Conservation (phyloP, 345 rosid species). For the Populus euphratica region DNA sequence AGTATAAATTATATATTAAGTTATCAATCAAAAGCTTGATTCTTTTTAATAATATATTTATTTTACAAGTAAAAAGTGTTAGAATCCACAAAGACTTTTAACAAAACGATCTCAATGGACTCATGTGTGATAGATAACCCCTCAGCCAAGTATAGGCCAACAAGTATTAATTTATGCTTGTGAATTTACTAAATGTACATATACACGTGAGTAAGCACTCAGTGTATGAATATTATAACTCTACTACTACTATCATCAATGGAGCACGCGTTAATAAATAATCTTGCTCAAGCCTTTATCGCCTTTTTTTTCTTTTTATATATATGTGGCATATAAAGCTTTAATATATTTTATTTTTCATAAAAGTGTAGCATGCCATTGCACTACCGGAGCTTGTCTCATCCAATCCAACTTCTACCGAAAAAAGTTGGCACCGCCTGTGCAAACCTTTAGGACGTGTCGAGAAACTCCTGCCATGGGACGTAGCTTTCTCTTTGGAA, state of each 20-base stretch:
- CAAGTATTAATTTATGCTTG: not conserved
- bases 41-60: too few relatives aligned
- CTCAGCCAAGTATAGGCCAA: not conserved
- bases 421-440: not conserved
- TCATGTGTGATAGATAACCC: not conserved
- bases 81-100: not conserved
- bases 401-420: not conserved
- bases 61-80: not conserved
- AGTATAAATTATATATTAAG: too few relatives aligned
- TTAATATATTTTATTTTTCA: not conserved
- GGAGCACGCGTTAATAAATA: not conserved
- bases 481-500: not conserved
- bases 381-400: constrained; percentile 14
- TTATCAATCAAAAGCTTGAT: too few relatives aligned
- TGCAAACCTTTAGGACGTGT: constrained; percentile 14
- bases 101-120: not conserved
- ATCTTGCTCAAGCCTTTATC: not conserved
- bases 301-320: not conserved
- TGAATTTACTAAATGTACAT: not conserved
- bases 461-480: not conserved
- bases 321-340: not conserved
- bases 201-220: not conserved
- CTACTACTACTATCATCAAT: not conserved
- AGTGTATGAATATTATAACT: not conserved
- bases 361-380: constrained; percentile 14